Evolutionary conservation across 768 basidiomycete genomes (phyloP).

Genomic region (Xerocomellus dryophilus): DNA sequence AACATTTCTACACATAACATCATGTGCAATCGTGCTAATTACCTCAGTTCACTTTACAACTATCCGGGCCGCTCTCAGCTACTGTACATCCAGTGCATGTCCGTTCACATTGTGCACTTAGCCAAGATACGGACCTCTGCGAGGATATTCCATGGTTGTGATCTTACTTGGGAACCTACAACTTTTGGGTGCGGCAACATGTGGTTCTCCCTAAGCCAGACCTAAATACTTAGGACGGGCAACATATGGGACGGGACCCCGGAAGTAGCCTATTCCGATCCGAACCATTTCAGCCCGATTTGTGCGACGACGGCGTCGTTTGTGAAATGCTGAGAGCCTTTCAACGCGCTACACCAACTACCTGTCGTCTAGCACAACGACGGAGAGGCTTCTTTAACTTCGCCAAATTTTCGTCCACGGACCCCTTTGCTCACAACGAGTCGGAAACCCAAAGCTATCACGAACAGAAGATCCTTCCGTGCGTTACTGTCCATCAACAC

Average conservation of each 20-base stretch:
- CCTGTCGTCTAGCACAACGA: background rate
- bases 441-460: slow-evolving; percentile 61
- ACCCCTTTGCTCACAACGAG: slow-evolving; percentile 34
- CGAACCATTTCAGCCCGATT: background rate
- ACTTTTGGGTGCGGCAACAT: no score
- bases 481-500: slow-evolving; percentile 35
- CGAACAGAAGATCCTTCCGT: slow-evolving; percentile 89
- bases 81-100: background rate
- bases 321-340: slow-evolving; percentile 23
- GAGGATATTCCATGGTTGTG: background rate
- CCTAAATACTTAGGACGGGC: no score
- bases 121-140: background rate
- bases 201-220: no score
- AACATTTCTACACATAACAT: background rate
- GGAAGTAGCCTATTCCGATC: background rate
- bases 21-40: background rate
- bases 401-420: slow-evolving; percentile 46
- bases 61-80: background rate
- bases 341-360: slow-evolving; percentile 4
- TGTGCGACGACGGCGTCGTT: background rate
- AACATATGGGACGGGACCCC: no score
- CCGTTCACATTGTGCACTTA: background rate
- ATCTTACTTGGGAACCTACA: background rate
- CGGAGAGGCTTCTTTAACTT: slow-evolving; percentile 47
- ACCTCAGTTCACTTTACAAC: background rate